Base-by-base conservation (phyloP, 768 basidiomycete genomes). In the Phanerochaete carnosa region DNA sequence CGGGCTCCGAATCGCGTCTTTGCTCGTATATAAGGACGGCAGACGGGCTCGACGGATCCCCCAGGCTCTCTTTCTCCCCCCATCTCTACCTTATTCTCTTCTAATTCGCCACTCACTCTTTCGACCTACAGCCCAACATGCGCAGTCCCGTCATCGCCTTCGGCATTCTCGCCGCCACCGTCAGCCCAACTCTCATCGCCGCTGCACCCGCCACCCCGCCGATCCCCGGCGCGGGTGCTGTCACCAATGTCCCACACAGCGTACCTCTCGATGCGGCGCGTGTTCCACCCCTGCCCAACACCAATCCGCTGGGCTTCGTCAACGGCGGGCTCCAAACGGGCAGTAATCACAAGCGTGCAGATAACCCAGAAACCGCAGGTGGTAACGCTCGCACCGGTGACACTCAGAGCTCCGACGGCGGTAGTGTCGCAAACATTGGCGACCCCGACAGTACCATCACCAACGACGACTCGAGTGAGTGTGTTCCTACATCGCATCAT, bases 81-180 rank as follows among this genome's bases (percentile, higher is more conserved):
- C 62, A 53, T 62, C 59, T 66, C 65, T 69, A 69, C 65, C 47
- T 62, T 71, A 68, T 29, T 57, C 62, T 64, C 62, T 58, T 61
- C 62, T 68, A 69, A 68, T 71, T 55, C 65, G 53, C 61, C 58
- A 58, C 60, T 60, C 60, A 25, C 45, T 59, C 58, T 43, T 59
- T 63, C 57, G 26, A 30, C 13, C 60, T 12, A 60, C 54, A 45
- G 55, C 50, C 37, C 62, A 65, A 68, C 55, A 71, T 71, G 70
- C 68, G 70, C 53, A 71, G 70, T 64, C 70, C 70, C 39, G 70
- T 71, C 62, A 69, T 71, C 62, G 70, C 70, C 59, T 71, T 71
- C 59, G 64, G 66, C 22, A 60, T 71, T 54, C 39, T 71, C 62
- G 70, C 70, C 53, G 70, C 70, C 6, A 66, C 70, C 35, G 70